These are phyloP conservation scores for Trametes elegans DNA, from an alignment of 768 basidiomycete genomes.

Conservation along the genomic window DNA sequence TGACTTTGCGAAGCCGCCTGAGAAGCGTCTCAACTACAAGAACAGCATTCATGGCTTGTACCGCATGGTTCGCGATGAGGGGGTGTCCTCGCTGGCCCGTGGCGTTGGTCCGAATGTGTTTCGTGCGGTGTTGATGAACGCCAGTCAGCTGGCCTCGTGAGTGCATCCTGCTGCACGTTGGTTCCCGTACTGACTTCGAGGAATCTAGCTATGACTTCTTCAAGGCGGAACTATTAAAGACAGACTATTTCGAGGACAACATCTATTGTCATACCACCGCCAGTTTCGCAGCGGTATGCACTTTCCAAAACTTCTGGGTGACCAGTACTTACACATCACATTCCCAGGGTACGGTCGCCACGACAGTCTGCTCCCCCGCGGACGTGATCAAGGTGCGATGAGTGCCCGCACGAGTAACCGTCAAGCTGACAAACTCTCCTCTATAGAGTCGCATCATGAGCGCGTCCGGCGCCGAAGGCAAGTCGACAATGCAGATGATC, in stretches of 20 bases:
- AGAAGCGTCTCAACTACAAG: slow-evolving; percentile 89
- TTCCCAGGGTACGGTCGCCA: slow-evolving; percentile 77
- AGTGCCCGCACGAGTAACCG: background rate
- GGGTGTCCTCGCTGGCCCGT: slow-evolving; percentile 67
- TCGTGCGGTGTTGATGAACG: slow-evolving; percentile 86
- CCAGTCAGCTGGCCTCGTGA: slow-evolving; percentile 87
- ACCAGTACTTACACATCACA: background rate
- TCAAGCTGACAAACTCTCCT: background rate
- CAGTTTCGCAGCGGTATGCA: slow-evolving; percentile 76
- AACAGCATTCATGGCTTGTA: slow-evolving; percentile 86
- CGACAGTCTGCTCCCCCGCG: slow-evolving; percentile 85
- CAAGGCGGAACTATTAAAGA: slow-evolving; percentile 78
- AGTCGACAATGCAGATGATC: slow-evolving; percentile 76
- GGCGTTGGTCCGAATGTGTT: slow-evolving; percentile 86
- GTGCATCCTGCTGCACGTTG: slow-evolving; percentile 28
- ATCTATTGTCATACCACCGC: slow-evolving; percentile 82
- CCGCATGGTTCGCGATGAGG: slow-evolving; percentile 88
- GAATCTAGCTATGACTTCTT: slow-evolving; percentile 84
- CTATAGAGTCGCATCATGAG: slow-evolving; percentile 82
- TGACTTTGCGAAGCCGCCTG: slow-evolving; percentile 85
- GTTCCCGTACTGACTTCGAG: background rate
- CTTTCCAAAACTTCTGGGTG: background rate
- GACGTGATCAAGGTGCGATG: slow-evolving; percentile 73
- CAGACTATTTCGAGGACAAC: slow-evolving; percentile 74
- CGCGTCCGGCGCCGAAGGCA: slow-evolving; percentile 69